A percentile compares a stretch with the other conserved stretches of the same genome.
Conservation (phyloP, 106 monocot genomes). For the Gastrodia elata region DNA sequence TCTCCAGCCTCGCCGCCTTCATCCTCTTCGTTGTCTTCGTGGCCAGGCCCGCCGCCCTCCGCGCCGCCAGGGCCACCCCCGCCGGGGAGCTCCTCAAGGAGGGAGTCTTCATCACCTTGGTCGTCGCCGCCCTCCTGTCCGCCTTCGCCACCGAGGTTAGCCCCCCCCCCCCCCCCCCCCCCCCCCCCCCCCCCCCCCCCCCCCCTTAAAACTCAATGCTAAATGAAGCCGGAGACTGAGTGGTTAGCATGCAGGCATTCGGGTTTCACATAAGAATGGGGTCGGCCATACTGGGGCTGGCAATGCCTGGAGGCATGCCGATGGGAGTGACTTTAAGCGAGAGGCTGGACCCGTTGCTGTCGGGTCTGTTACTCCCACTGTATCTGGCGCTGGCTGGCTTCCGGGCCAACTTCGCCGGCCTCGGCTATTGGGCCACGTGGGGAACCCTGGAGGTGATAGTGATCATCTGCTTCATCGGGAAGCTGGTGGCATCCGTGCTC, state of each 20-base stretch:
- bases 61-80: slow-evolving; percentile 15
- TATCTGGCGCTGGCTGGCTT: slow-evolving; percentile 38
- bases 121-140: slow-evolving; percentile 17
- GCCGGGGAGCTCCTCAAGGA: slow-evolving; percentile 19
- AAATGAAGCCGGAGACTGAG: too few species aligned
- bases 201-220: too few species aligned
- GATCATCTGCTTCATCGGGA: slow-evolving; percentile 20
- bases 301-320: slow-evolving; percentile 63
- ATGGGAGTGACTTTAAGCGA: slow-evolving; percentile 50
- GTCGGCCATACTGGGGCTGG: slow-evolving; percentile 43
- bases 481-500: slow-evolving; percentile 19
- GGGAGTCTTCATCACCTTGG: slow-evolving; percentile 12
- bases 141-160: slow-evolving; percentile 23
- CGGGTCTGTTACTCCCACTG: slow-evolving; percentile 34
- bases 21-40: slow-evolving; percentile 9
- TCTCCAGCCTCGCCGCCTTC: slow-evolving; percentile 12
- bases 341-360: slow-evolving; percentile 34
- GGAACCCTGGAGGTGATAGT: slow-evolving; percentile 30
- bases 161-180: too few species aligned
- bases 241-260: not conserved
- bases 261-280: slow-evolving; percentile 39
- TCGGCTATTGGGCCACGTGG: slow-evolving; percentile 3
- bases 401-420: slow-evolving; percentile 15
- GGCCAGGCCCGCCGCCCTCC: slow-evolving; percentile 6
- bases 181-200: too few species aligned